Percentiles rank a stretch among this genome's conserved stretches.
These are phyloP conservation scores for Magnusiomyces sp. DNA, from an alignment of 1,139 yeast species.

Conservation along the genomic window DNA sequence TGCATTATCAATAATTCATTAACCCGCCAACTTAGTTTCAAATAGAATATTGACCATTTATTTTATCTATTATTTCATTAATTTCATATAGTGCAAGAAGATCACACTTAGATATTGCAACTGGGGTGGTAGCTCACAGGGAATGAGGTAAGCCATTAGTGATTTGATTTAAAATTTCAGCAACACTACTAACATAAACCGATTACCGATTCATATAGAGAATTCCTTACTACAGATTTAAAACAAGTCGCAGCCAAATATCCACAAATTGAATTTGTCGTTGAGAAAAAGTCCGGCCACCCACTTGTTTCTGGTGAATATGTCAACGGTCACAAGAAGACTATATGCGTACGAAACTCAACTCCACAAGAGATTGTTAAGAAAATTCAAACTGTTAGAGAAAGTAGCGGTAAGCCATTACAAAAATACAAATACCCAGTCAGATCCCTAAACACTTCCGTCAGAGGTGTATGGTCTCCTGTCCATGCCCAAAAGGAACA, in stretches of 20 bases:
- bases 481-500: conserved; percentile 65
- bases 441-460: conserved; percentile 67
- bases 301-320: conserved; percentile 71
- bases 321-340: conserved; percentile 38
- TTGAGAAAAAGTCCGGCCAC: conserved; percentile 67
- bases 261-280: conserved; percentile 63
- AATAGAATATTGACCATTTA: not conserved
- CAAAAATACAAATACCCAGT: conserved; percentile 66
- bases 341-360: conserved; percentile 56
- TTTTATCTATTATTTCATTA: not conserved
- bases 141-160: conserved; percentile 41
- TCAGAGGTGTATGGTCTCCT: conserved; percentile 98
- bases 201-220: conserved; percentile 26
- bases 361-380: conserved; percentile 45
- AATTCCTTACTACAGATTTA: conserved; percentile 52
- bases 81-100: conserved; percentile 42
- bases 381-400: conserved; percentile 46
- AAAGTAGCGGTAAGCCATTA: conserved; percentile 53
- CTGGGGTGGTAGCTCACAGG: conserved; percentile 92
- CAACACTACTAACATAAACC: not conserved
- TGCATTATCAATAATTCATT: conserved; percentile 24
- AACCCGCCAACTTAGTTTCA: conserved; percentile 1
- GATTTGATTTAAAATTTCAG: conserved; percentile 8
- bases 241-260: conserved; percentile 49
- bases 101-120: conserved; percentile 74